Evolutionary conservation across 2,329 filamentous ascomycete genomes (phyloP), one percentile per base, ranked within the genome.

Genomic region (Neofusicoccum laricinum): DNA sequence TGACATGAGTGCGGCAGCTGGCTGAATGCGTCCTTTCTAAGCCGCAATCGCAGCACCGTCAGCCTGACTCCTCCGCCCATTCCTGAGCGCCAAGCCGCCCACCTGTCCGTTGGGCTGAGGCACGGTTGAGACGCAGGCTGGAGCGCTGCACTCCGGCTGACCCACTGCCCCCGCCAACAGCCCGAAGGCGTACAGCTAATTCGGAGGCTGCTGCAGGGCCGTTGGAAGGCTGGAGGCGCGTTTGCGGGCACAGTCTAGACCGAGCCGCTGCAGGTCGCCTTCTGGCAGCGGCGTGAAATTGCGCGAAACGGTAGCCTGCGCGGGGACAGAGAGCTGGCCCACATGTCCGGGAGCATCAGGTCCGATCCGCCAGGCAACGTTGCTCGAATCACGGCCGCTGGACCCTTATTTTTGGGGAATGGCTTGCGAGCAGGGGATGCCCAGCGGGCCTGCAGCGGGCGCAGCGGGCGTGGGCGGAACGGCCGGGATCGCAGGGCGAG

Each of bases 81-180:
- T 41, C 14, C 53, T 45, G 19, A 45, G 53, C 53, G 55, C 55
- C 55, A 36, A 59, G 25, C n/a, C 11, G 11, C 32, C 38, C 36
- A 57, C 19, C 51, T 43, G 30, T n/a, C 41, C 17, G 55, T 46
- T 45, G 30, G 55, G 55, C 55, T 10, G 25, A 45, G 55, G 55
- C 55, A 59, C 55, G 55, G 55, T 46, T 59, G 55, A 21, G 55
- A 36, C n/a, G 30, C 41, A 45, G 55, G 55, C 17, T 45, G 55
- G 40, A 48, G 55, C 55, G 55, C 34, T 46, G 25, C 32, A 45
- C 46, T 21, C 14, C 55, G 55, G 40, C 40, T 36, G 55, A 59
- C 41, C 53, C 51, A 38, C 49, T 34, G 41, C 55, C 55, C 36
- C 55, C 53, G 53, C 53, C 53, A 58, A 45, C 53, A 58, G 53